Evolutionary conservation across 2,329 filamentous ascomycete genomes (phyloP), one percentile per base, ranked within the genome.

Genomic region (Arachnopeziza araneosa): DNA sequence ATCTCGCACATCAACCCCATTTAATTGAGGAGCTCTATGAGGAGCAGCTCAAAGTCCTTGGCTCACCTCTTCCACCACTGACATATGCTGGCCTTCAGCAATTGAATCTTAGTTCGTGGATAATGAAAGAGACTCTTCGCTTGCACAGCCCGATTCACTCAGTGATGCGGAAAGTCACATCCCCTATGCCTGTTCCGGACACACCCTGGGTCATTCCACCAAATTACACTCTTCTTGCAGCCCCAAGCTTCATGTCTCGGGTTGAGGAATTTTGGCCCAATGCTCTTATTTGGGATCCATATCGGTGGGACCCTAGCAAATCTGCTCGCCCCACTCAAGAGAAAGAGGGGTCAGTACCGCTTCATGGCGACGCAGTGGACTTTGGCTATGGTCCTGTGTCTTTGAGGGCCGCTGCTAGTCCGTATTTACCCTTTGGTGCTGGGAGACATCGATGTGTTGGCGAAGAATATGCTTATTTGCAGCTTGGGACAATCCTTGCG

Each of bases 401-500:
- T 80, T 19, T 44, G 36, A 96, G 96, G 80, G 93, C 92, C 59
- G 87, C 90, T 12, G 85, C 84, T 61, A 93, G 89, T 54, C 92
- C 93, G 0, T 97, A 96, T 74, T 83, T 97, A 52, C 93, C 93
- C 1, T 97, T 97, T 72, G 93, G 93, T 59, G 93, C 92, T 24
- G 93, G 93, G 52, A 82, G 93, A 65, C 93, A 97, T 77, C 83
- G 93, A 65, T 97, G 93, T 76, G 96, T 97, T 71, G 93, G 93
- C 66, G 93, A 97, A 80, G 91, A 96, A 71, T 97, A 96, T 74
- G 93, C 93, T 67, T 96, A 96, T 73, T 80, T 93, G 60, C 93
- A 97, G 77, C 80, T 97, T 63, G 89, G 91, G 73, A 91, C 90
- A 52, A 93, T 97, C 65, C 78, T 87, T 12, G 90, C 86, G 55